Base-by-base conservation (phyloP, 2,329 filamentous ascomycete genomes). In the Rhinocladiella similis region DNA sequence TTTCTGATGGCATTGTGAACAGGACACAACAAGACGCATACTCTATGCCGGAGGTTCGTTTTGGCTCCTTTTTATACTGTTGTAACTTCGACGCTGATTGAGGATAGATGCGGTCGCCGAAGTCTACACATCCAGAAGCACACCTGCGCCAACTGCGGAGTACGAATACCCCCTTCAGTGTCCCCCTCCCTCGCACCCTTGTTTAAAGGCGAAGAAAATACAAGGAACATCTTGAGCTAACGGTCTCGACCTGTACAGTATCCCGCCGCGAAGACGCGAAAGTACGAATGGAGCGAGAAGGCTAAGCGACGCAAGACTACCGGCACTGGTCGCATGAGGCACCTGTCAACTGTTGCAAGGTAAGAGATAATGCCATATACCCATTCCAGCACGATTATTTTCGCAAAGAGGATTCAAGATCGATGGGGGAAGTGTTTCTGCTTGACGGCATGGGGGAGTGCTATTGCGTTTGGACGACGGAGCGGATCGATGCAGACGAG, bases 201-300 rank as follows among this genome's bases (percentile, higher is more conserved):
- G 46, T 25, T 39, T 27, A 10, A 18, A 39, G 9, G 16, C 22
- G 5, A 36, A 19, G 16, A 41, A 18, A 10, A 18, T 13, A 41
- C 9, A 18, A 35, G 5, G 19, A 19, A n/a, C n/a, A 3, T 33
- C 29, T 33, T 33, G 9, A 25, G 56, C 51, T 61, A 41, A 61
- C 59, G 19, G 25, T 19, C 51, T 13, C 48, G 29, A 25, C 7
- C 14, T 16, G n/a, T 20, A 47, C 54, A 62, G 59, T 99, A 97
- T 83, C 94, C 94, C 76, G 83, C 91, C 76, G 94, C 94, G 79
- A 96, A 96, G 87, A 92, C 84, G 80, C 88, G 94, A 79, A 95
- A 96, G 87, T 99, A 88, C 88, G 97, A 99, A 90, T 99, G 94
- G 94, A 86, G 90, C 79, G 93, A 97, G 87, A 99, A 99, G 90